These are phyloP conservation scores for Polygonum aviculare DNA, from an alignment of 148 eudicot species.

Conservation along the genomic window DNA sequence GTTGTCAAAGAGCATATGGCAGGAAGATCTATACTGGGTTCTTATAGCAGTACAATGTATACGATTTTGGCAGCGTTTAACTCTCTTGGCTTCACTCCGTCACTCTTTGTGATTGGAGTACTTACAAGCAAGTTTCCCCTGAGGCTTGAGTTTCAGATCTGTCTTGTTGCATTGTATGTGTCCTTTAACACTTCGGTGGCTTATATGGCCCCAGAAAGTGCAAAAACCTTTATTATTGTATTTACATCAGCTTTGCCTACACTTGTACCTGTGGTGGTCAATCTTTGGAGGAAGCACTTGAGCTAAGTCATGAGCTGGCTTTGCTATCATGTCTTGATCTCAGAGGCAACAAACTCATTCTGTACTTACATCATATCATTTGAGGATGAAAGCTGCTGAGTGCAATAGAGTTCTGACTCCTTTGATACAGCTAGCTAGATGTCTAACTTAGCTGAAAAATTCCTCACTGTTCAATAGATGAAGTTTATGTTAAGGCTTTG, in stretches of 20 bases:
- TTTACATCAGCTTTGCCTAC: slow-evolving; percentile 21
- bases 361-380: not conserved
- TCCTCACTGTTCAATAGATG: not conserved
- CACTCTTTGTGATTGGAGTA: slow-evolving; percentile 27
- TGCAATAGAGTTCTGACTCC: no score
- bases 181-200: slow-evolving; percentile 28
- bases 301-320: not conserved
- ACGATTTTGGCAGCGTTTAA: slow-evolving; percentile 27
- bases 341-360: not conserved
- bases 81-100: slow-evolving; percentile 36
- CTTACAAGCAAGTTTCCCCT: slow-evolving; percentile 42
- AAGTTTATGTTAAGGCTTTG: no score
- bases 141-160: slow-evolving; percentile 30
- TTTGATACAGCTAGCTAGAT: no score
- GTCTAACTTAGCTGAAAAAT: no score
- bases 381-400: no score
- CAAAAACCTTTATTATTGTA: slow-evolving; percentile 7
- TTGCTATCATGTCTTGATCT: not conserved
- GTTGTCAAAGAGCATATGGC: slow-evolving; percentile 22
- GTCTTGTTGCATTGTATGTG: slow-evolving; percentile 24
- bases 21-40: slow-evolving; percentile 38
- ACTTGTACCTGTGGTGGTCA: slow-evolving; percentile 10
- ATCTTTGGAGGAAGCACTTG: not conserved
- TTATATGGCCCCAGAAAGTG: slow-evolving; percentile 15
- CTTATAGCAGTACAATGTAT: slow-evolving; percentile 9